These are phyloP conservation scores for Ganoderma lingzhi DNA, from an alignment of 1,284 basidiomycete genomes.

Conservation along the genomic window DNA sequence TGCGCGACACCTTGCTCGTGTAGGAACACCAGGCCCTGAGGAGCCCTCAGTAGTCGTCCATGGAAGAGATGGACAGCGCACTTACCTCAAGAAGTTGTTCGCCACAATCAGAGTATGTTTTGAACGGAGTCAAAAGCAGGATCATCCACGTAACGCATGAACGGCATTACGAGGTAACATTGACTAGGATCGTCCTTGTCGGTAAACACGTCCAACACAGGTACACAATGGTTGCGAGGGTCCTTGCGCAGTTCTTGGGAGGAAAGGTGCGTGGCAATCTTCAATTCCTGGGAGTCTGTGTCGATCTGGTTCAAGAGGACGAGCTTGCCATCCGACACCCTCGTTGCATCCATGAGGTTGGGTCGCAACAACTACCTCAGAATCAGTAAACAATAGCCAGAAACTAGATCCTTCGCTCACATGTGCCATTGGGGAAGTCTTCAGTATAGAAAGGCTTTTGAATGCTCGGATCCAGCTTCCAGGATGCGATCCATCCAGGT, in stretches of 20 bases:
- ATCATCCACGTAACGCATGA: background rate
- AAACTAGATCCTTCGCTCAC: background rate
- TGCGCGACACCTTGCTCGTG: background rate
- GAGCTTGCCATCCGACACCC: background rate
- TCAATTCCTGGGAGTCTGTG: slow-evolving; percentile 1
- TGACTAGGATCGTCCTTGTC: background rate
- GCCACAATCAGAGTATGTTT: background rate
- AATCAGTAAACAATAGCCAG: background rate
- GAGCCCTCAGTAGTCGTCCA: background rate
- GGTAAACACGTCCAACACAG: background rate
- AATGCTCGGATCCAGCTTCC: slow-evolving; percentile 22
- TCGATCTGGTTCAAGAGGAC: background rate
- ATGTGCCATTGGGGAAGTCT: background rate
- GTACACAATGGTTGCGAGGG: background rate
- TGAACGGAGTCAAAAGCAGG: background rate
- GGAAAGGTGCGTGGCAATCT: background rate
- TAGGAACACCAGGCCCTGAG: background rate
- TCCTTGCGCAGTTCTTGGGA: background rate
- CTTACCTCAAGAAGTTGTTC: background rate
- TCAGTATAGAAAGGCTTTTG: background rate
- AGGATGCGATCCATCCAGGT: slow-evolving; percentile 21
- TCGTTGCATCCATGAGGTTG: background rate
- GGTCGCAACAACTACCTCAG: background rate
- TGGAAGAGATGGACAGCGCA: background rate
- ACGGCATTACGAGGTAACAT: background rate